Base-by-base conservation (phyloP, 129 eudicot species). In the Glebionis coronaria region DNA sequence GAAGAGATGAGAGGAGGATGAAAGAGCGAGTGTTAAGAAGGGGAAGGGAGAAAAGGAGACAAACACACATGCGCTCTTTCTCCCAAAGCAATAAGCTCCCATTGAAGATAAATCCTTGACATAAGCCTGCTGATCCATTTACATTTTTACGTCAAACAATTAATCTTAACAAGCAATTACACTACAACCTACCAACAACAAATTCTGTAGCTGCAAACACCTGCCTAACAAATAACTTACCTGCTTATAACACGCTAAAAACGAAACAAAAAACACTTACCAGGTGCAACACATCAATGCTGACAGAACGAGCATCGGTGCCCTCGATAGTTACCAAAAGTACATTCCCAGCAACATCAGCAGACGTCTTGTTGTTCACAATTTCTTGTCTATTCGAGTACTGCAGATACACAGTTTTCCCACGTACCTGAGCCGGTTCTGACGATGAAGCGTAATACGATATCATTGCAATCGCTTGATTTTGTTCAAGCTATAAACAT, bases 1-100 rank as follows among this genome's bases (percentile, higher is more conserved):
- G 84, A 65, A 82, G 87, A 80, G 89, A 82, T 67, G 82, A 83
- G 40, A 60, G 63, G 84, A 67, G 84, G 84, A 80, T 75, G 95
- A 84, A 82, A 84, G 96, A 86, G 97, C 80, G 65, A 86, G 95
- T 78, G 90, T 81, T 82, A 83, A 77, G 90, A 75, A 93, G 83
- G 90, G 95, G 81, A 72, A 92, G 81, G 91, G 94, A 84, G 90
- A 88, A 92, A 72, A 87, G 81, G 84, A 92, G 82, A 93, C 97
- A 89, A 89, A 93, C 96, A 93, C 95, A 85, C 99, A 84, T 82
- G 87, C 78, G 96, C 96, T 86, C 95, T 92, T 88, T 88, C 95
- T 74, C 90, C 87, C 84, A 76, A 86, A 82, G 95, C 95, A 88
- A 69, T 86, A 80, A 89, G 99, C 99, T 93, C 87, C 99, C 99